Conservation (phyloP, 2,329 filamentous ascomycete genomes). For the Fusarium sp. region DNA sequence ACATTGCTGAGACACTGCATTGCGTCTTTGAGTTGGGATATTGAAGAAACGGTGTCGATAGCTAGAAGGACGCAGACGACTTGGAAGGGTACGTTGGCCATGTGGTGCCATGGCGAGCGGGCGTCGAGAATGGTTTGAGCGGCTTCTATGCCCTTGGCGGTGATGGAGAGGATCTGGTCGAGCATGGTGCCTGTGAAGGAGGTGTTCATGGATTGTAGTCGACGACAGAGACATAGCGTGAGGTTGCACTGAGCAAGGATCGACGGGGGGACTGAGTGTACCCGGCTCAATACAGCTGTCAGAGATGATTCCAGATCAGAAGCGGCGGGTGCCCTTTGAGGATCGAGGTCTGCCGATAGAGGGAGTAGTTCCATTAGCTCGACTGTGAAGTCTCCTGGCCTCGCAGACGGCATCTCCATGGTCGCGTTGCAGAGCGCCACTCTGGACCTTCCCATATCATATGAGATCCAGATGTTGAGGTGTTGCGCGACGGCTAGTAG, state of each 20-base stretch:
- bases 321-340: slow-evolving; percentile 56
- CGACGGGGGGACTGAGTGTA: slow-evolving; percentile 55
- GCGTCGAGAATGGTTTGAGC: slow-evolving; percentile 58
- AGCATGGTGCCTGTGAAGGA: slow-evolving; percentile 56
- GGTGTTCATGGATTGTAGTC: slow-evolving; percentile 62
- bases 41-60: slow-evolving; percentile 63
- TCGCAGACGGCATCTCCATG: slow-evolving; percentile 52
- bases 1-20: slow-evolving; percentile 60
- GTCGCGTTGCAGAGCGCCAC: slow-evolving; percentile 61
- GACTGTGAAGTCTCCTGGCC: slow-evolving; percentile 55
- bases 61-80: slow-evolving; percentile 66
- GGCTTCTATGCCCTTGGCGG: slow-evolving; percentile 58
- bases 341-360: slow-evolving; percentile 65
- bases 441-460: slow-evolving; percentile 67
- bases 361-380: slow-evolving; percentile 66
- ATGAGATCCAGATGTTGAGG: slow-evolving; percentile 70
- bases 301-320: slow-evolving; percentile 58
- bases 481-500: slow-evolving; percentile 65
- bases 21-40: slow-evolving; percentile 61
- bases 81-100: slow-evolving; percentile 70
- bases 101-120: slow-evolving; percentile 67
- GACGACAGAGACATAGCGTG: slow-evolving; percentile 65
- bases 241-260: slow-evolving; percentile 66
- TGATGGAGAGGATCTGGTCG: slow-evolving; percentile 60
- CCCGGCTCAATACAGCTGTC: slow-evolving; percentile 52